Conservation (phyloP, 345 rosid genomes). For the Citrus cavaleriei region DNA sequence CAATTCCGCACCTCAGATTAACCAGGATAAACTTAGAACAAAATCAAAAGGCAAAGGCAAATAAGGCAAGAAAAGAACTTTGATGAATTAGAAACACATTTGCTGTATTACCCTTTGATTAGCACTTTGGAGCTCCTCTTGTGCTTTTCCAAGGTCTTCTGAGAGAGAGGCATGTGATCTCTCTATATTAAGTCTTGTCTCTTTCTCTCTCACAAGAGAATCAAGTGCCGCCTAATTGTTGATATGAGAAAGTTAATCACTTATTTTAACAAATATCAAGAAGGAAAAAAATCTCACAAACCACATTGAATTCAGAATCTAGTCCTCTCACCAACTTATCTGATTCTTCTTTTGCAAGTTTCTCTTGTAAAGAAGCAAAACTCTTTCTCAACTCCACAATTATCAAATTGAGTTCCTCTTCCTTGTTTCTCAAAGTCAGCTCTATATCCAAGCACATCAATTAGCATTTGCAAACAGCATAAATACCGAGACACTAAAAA, state of each 20-base stretch:
- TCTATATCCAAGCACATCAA: conserved; percentile 48
- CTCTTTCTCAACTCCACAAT: conserved; percentile 82
- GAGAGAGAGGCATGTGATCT: conserved; percentile 67
- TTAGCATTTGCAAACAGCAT: conserved; percentile 1
- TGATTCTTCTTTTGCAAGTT: conserved; percentile 75
- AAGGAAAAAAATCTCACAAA: background rate
- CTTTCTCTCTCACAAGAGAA: conserved; percentile 80
- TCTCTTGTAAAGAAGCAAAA: conserved; percentile 67
- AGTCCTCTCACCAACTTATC: conserved; percentile 68
- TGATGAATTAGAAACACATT: conserved; percentile 2
- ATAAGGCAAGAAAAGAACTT: background rate
- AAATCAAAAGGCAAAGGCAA: background rate
- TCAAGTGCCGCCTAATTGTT: conserved; percentile 61
- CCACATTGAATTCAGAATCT: background rate
- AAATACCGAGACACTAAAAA: background rate
- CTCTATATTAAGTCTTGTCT: conserved; percentile 59
- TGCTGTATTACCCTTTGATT: conserved; percentile 77
- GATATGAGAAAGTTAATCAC: conserved; percentile 4
- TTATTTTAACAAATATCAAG: background rate
- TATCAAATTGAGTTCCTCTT: conserved; percentile 83
- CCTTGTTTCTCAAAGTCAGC: conserved; percentile 67
- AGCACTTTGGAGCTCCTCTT: conserved; percentile 84
- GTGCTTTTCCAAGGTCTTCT: conserved; percentile 77
- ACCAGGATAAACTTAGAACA: background rate
- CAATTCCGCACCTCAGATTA: background rate